Evolutionary conservation across 2,329 filamentous ascomycete species (phyloP), one percentile per base, ranked within the genome.

Genomic region (Fusarium sp.): DNA sequence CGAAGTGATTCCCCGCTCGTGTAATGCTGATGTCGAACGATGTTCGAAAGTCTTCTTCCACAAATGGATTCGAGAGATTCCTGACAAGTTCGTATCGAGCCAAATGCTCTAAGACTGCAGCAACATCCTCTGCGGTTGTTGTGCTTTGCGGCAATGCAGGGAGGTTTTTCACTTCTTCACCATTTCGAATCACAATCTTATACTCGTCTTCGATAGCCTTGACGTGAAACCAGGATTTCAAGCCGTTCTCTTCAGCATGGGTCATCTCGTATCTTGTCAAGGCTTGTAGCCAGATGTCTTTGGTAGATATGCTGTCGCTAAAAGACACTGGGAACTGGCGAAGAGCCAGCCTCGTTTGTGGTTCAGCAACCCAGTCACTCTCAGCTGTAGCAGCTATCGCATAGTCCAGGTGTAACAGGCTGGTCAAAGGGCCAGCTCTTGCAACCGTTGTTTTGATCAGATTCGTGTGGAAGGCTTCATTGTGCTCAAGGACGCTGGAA

Each of bases 41-140:
- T 3, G 25, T 20, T 11, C 5, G 36, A 8, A 71, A 63, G 0
- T 20, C n/a, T 4, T 20, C 7, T 10, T 38, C 17, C 1, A 11
- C 3, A 5, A 12, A 47, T 3, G 42, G 15, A n/a, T 71, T 71
- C 1, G 9, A 10, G 0, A 71, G 47, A 7, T 15, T 13, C 4
- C 27, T 57, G 10, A 57, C 55, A 17, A 71, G 38, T 11, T 67
- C 17, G n/a, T 64, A 71, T 20, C 38, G 36, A 8, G 35, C 29
- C 3, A 71, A 29, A 13, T 71, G 69, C 18, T 57, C 58, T 0
- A 71, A 1, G 9, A 61, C 15, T 7, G 38, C 18, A 29, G 33
- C 35, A 11, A 57, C n/a, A 15, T 44, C 29, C 3, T 59, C 53
- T 11, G 17, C 3, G 9, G n/a, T n/a, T 5, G 11, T 18, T 15